Evolutionary conservation across 2,329 filamentous ascomycete species (phyloP), one percentile per base, ranked within the genome.

Genomic region (Xylaria sp.): DNA sequence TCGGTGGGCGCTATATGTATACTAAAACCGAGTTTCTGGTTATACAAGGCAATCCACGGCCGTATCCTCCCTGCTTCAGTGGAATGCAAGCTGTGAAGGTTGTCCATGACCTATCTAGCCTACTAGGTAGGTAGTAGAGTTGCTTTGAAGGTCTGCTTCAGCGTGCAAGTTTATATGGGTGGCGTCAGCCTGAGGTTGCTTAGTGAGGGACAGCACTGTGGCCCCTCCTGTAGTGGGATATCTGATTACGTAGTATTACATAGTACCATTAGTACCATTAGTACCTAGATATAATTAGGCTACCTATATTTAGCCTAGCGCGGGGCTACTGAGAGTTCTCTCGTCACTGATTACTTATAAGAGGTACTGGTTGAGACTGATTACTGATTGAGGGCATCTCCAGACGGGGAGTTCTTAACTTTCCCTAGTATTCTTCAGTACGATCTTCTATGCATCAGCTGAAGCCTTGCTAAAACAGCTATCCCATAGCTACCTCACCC

Each of bases 161-260:
- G 29, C n/a, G n/a, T 6, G 47, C 27, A 56, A 45, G 15, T 25
- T 31, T 45, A 22, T 15, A 45, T 51, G 29, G 29, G 33, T 59
- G 51, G 57, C 62, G 62, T 65, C 62, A 65, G 62, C 49, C 44
- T 31, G 31, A 1, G 47, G 54, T 29, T 27, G 64, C 61, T 65
- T 57, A 65, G 57, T 66, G 65, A 56, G 55, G 54, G 47, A 53
- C 61, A 57, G 53, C 53, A 29, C 55, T 61, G 20, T 42, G 55
- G n/a, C 59, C 57, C 63, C 66, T 63, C 63, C 4, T 42, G 20
- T 53, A 27, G 44, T 20, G 51, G 44, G 38, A 27, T 25, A 39
- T 7, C 20, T 33, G 45, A 29, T 29, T 29, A 33, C n/a, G 49
- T 29, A n/a, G n/a, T n/a, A n/a, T n/a, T n/a, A n/a, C n/a, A n/a